phyloP scores from a whole-genome alignment of 108 stramenopile genomes.

The Cyclotella sp. region DNA sequence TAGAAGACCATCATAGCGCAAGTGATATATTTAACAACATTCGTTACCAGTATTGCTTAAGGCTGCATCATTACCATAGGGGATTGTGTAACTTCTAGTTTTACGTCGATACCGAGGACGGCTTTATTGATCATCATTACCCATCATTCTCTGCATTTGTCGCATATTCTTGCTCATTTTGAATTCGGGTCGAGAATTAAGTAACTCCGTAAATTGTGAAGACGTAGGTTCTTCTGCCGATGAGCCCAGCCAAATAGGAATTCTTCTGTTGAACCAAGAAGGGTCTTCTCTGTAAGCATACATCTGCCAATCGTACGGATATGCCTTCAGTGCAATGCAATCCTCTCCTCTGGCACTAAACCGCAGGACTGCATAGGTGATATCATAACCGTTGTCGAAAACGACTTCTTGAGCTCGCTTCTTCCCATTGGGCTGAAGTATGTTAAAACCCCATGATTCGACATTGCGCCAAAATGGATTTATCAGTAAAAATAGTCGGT shows the following conservation, averaged over 20 bases:
- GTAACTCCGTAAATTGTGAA: conserved; percentile 59
- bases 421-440: conserved; percentile 79
- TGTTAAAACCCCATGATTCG: conserved; percentile 85
- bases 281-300: conserved; percentile 82
- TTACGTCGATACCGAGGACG: not conserved
- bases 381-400: conserved; percentile 70
- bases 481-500: conserved; percentile 70
- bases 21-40: no score
- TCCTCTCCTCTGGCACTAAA: conserved; percentile 80
- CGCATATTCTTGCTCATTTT: conserved; percentile 83
- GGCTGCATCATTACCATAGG: not conserved
- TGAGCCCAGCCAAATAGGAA: conserved; percentile 71
- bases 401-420: conserved; percentile 72
- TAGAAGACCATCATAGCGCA: no score
- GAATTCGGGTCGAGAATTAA: conserved; percentile 75
- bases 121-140: conserved; percentile 48
- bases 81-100: not conserved
- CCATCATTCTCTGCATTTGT: conserved; percentile 77
- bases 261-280: conserved; percentile 55
- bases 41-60: no score
- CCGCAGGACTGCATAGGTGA: conserved; percentile 69
- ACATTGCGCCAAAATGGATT: conserved; percentile 89
- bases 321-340: conserved; percentile 81
- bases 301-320: conserved; percentile 90
- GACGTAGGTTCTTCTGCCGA: conserved; percentile 71